Evolutionary conservation across 139 green algal species (phyloP).

Genomic region (Chlamydomonas urium): DNA sequence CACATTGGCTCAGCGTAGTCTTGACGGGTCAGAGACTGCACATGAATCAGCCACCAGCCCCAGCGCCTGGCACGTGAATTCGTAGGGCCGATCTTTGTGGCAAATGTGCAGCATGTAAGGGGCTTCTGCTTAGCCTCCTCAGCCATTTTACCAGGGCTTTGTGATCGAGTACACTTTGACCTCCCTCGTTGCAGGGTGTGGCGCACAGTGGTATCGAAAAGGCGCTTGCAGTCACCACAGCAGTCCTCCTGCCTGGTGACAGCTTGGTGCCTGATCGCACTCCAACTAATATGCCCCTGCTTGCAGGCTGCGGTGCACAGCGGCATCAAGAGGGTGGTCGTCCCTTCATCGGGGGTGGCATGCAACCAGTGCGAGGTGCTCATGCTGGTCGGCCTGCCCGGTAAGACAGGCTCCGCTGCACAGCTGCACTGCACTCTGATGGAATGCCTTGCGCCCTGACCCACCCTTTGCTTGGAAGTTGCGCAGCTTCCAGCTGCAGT

Average conservation of each 20-base stretch:
- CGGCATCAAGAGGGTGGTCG: background rate
- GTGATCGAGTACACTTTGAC: too few species aligned
- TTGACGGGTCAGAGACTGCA: background rate
- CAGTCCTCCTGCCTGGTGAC: background rate
- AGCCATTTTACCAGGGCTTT: too few species aligned
- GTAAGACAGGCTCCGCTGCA: background rate
- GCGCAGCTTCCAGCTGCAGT: too few species aligned
- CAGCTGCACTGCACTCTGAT: background rate
- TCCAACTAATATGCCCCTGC: background rate
- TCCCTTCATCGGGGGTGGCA: background rate
- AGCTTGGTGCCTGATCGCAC: background rate
- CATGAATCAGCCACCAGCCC: too few species aligned
- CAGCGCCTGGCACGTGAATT: too few species aligned
- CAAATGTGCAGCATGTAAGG: too few species aligned
- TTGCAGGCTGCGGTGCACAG: constrained; percentile 6
- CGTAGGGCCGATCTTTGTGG: too few species aligned
- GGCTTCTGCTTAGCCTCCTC: too few species aligned
- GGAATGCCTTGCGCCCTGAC: too few species aligned
- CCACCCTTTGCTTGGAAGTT: too few species aligned
- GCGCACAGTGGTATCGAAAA: background rate
- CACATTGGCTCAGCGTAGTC: background rate
- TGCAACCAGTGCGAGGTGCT: constrained; percentile 31
- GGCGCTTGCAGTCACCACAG: background rate
- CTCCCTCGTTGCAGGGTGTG: background rate
- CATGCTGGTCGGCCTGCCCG: constrained; percentile 38